Evolutionary conservation across 1,284 basidiomycete genomes (phyloP).

Genomic region (Omphalotus olearius): DNA sequence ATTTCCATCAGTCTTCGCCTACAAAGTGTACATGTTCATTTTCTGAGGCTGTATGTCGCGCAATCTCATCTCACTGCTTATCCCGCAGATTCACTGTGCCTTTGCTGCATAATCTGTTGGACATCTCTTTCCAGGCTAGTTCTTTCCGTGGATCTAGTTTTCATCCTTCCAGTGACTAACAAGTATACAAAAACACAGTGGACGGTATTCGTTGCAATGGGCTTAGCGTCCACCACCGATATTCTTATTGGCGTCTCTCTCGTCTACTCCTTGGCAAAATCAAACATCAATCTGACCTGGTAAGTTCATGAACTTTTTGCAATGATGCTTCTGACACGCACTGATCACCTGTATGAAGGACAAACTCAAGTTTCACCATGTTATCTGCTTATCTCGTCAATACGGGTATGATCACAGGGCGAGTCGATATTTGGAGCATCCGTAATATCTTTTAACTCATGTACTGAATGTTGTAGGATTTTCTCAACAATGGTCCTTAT

Average conservation of each 20-base stretch:
- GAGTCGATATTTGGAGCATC: neutral
- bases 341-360: slow-evolving; percentile 2
- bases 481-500: slow-evolving; percentile 11
- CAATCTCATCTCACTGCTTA: neutral
- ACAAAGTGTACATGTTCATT: slow-evolving; percentile 5
- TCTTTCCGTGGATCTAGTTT: neutral
- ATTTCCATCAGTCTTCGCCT: slow-evolving; percentile 5
- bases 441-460: neutral
- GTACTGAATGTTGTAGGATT: neutral
- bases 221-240: slow-evolving; percentile 7
- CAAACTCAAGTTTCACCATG: slow-evolving; percentile 11
- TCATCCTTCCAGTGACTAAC: neutral
- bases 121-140: slow-evolving; percentile 4
- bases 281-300: slow-evolving; percentile 10
- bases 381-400: slow-evolving; percentile 13
- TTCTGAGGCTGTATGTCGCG: neutral
- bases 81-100: slow-evolving; percentile 3
- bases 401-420: slow-evolving; percentile 13
- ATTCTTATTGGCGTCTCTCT: slow-evolving; percentile 9
- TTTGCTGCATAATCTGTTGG: neutral
- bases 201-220: slow-evolving; percentile 4
- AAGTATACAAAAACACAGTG: neutral
- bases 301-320: neutral
- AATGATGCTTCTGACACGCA: neutral
- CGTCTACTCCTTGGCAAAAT: slow-evolving; percentile 12